These are phyloP conservation scores for Naganishia albida DNA, from an alignment of 1,284 basidiomycete species.

Conservation along the genomic window DNA sequence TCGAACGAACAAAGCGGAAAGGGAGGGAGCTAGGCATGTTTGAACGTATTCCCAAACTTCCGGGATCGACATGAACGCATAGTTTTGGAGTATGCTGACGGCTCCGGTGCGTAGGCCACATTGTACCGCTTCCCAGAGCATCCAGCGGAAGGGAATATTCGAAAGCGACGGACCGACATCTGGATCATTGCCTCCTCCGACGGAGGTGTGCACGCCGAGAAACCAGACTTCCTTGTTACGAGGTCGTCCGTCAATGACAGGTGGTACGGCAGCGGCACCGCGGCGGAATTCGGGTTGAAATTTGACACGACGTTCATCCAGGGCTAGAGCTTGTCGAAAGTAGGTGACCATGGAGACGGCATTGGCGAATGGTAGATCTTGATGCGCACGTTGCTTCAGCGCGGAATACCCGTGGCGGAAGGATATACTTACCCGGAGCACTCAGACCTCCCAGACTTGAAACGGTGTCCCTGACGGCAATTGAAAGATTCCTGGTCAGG, in stretches of 20 bases:
- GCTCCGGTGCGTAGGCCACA: slow-evolving; percentile 37
- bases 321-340: slow-evolving; percentile 49
- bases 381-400: neutral
- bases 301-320: slow-evolving; percentile 47
- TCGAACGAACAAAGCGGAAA: no score
- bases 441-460: slow-evolving; percentile 3
- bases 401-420: no score
- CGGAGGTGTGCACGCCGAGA: slow-evolving; percentile 39
- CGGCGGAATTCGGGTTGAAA: slow-evolving; percentile 42
- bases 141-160: slow-evolving; percentile 44
- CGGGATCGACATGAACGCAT: neutral
- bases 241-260: neutral
- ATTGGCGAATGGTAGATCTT: slow-evolving; percentile 38
- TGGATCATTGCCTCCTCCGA: slow-evolving; percentile 36
- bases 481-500: no score
- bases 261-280: neutral
- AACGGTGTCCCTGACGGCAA: slow-evolving; percentile 12
- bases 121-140: slow-evolving; percentile 43
- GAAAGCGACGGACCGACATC: slow-evolving; percentile 36
- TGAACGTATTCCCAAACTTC: neutral
- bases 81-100: neutral
- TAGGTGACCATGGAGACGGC: slow-evolving; percentile 37
- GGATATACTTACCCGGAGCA: neutral
- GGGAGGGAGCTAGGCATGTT: neutral
- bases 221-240: slow-evolving; percentile 41